Conservation (phyloP, 768 basidiomycete species). For the Nidularia sp. region DNA sequence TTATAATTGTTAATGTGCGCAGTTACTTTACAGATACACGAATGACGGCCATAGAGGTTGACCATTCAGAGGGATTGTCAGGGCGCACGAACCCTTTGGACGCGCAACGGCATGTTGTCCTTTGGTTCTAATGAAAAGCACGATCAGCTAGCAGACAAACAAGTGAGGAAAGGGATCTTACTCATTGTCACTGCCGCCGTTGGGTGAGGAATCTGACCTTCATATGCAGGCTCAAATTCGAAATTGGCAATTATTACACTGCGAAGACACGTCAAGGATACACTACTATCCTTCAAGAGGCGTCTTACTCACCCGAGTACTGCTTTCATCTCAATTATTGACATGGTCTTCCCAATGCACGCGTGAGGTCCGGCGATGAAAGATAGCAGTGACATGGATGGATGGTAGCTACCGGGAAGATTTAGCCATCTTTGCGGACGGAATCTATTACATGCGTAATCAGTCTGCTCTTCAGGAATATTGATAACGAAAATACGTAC, state of each 20-base stretch:
- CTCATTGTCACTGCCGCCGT: slow-evolving; percentile 43
- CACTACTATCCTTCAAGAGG: neutral
- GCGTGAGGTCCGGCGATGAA: slow-evolving; percentile 43
- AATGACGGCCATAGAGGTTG: neutral
- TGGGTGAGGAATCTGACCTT: slow-evolving; percentile 31
- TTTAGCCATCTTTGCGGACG: slow-evolving; percentile 42
- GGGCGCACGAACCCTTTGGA: slow-evolving; percentile 14
- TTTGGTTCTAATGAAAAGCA: slow-evolving; percentile 19
- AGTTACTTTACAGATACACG: neutral
- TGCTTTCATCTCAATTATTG: slow-evolving; percentile 44
- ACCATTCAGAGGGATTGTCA: neutral
- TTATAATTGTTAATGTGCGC: too few species aligned
- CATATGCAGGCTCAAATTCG: slow-evolving; percentile 34
- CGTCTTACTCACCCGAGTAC: slow-evolving; percentile 27
- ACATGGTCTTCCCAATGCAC: slow-evolving; percentile 46
- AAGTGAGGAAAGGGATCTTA: slow-evolving; percentile 11
- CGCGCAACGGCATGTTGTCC: slow-evolving; percentile 31
- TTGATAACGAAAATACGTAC: slow-evolving; percentile 15
- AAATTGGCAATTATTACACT: slow-evolving; percentile 36
- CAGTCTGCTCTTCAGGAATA: neutral
- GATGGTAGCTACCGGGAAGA: slow-evolving; percentile 28
- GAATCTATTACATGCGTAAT: slow-evolving; percentile 23
- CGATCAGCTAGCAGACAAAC: neutral
- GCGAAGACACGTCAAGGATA: neutral
- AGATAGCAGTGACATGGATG: slow-evolving; percentile 31